Evolutionary conservation across 371 early-diverging fungal species (phyloP).

Genomic region (Haplosporangium sp.): DNA sequence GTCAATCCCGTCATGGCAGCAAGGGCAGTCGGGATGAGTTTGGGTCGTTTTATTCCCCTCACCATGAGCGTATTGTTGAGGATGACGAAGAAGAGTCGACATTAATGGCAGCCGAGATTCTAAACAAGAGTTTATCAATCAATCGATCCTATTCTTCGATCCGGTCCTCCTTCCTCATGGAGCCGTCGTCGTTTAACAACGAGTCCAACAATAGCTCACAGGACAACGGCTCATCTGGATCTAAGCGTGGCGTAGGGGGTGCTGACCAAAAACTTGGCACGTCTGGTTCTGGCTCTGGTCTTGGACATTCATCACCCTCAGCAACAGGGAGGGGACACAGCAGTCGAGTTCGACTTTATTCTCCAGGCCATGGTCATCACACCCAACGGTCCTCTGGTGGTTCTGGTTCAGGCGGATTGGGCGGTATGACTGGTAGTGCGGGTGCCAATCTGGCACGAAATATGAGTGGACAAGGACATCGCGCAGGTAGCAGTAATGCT

Average conservation of each 20-base stretch:
- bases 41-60: conserved; percentile 41
- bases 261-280: neutral
- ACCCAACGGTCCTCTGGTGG: conserved; percentile 40
- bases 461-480: conserved; percentile 17
- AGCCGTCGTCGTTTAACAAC: conserved; percentile 31
- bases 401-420: conserved; percentile 39
- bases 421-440: conserved; percentile 5
- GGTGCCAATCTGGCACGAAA: neutral
- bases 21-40: conserved; percentile 54
- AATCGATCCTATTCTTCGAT: conserved; percentile 53
- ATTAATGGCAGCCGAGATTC: conserved; percentile 49
- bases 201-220: neutral
- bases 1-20: conserved; percentile 47
- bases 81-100: conserved; percentile 54
- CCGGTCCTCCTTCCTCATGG: conserved; percentile 53
- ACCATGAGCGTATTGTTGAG: conserved; percentile 50
- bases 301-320: conserved; percentile 6
- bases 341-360: conserved; percentile 27
- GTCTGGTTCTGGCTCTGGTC: neutral
- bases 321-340: conserved; percentile 8
- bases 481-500: conserved; percentile 32
- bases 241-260: neutral
- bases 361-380: conserved; percentile 40
- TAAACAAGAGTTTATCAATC: conserved; percentile 52
- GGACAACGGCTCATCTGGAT: neutral